Percentiles rank a stretch among this genome's conserved stretches.
Conservation (phyloP, 257 asterid species). For the Scutellaria baicalensis region DNA sequence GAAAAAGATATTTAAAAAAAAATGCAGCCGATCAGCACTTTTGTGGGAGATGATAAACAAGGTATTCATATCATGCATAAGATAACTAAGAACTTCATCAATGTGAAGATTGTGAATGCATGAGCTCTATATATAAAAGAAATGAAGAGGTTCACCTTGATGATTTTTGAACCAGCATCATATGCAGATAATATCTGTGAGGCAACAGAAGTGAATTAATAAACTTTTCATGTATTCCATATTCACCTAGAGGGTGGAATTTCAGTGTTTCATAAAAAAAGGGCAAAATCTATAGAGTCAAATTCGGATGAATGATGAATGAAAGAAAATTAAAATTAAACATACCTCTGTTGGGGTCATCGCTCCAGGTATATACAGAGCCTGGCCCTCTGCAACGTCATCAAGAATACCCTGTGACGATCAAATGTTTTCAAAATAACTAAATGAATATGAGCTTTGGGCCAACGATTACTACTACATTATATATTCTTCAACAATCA, state of each 20-base stretch:
- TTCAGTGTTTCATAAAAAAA: background rate
- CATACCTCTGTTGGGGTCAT: constrained; percentile 86
- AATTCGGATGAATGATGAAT: background rate
- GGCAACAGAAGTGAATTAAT: constrained; percentile 8
- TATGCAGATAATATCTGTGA: constrained; percentile 63
- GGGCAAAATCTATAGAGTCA: background rate
- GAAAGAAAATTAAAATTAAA: background rate
- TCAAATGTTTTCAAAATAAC: constrained; percentile 7
- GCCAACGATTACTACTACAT: background rate
- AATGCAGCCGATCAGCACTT: no score
- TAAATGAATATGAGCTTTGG: background rate
- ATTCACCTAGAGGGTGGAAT: background rate
- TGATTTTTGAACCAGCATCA: constrained; percentile 63
- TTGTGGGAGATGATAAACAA: no score
- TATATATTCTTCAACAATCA: background rate
- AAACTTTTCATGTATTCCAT: background rate
- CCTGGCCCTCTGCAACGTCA: constrained; percentile 40
- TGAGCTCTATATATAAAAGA: background rate
- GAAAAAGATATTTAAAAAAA: no score
- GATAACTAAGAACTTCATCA: background rate
- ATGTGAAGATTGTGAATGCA: no score
- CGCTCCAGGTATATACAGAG: constrained; percentile 79
- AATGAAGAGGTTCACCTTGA: constrained; percentile 40
- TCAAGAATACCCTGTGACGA: constrained; percentile 54
- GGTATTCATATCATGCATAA: no score